Conservation (phyloP, 164 flowering plant genomes). For the Malania oleifera region DNA sequence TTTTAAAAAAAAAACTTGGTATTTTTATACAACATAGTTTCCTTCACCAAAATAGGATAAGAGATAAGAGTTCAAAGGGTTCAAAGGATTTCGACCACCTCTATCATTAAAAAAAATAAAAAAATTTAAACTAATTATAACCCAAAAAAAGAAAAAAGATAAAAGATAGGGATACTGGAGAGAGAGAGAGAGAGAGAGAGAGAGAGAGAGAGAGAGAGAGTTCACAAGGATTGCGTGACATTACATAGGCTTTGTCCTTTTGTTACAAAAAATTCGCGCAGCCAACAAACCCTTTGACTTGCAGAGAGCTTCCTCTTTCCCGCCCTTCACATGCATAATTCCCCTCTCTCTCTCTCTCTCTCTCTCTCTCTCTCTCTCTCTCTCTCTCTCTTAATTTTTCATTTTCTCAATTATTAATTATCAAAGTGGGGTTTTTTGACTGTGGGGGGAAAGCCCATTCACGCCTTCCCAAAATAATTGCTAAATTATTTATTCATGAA, state of each 20-base stretch:
- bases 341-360: slow-evolving; percentile 1
- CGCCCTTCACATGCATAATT: slow-evolving; percentile 28
- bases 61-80: no score
- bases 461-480: neutral
- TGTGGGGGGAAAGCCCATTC: neutral
- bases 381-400: neutral
- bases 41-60: no score
- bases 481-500: neutral
- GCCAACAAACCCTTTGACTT: slow-evolving; percentile 37
- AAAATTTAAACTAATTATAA: no score
- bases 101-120: no score
- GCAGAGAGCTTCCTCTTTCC: slow-evolving; percentile 25
- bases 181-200: no score
- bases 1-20: no score
- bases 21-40: no score
- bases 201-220: no score
- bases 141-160: no score
- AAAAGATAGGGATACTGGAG: no score
- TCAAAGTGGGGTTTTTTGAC: slow-evolving; percentile 3
- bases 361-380: neutral
- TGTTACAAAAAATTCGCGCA: slow-evolving; percentile 12
- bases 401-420: neutral
- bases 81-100: no score
- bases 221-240: slow-evolving; percentile 16
- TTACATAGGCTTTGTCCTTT: slow-evolving; percentile 24